Percentiles rank a stretch among this genome's conserved stretches.
Evolutionary conservation across 805 yeast genomes (phyloP).

Genomic region (Maudiozyma barnettii): DNA sequence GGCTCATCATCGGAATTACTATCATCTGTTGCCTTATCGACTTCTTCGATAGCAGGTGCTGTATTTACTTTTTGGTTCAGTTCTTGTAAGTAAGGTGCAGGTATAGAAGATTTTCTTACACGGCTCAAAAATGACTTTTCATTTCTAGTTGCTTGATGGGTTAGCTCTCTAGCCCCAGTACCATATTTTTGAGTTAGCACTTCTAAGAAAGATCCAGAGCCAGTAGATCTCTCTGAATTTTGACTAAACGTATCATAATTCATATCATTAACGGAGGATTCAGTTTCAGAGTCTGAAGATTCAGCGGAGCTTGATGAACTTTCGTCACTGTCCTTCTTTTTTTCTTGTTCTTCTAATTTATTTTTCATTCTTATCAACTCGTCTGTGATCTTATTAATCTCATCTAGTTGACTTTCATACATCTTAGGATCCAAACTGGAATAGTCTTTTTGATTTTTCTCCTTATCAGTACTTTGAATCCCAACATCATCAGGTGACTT

Average conservation of each 20-base stretch:
- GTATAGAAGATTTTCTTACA: slow-evolving; percentile 18
- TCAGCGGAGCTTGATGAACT: slow-evolving; percentile 5
- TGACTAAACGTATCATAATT: slow-evolving; percentile 4
- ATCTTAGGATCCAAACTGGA: slow-evolving; percentile 22
- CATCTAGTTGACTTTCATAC: slow-evolving; percentile 15
- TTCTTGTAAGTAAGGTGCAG: slow-evolving; percentile 22
- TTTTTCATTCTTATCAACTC: slow-evolving; percentile 13
- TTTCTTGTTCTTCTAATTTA: slow-evolving; percentile 4
- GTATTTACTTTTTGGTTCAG: slow-evolving; percentile 14
- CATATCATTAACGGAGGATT: slow-evolving; percentile 4
- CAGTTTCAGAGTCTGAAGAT: slow-evolving; percentile 3
- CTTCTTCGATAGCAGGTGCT: slow-evolving; percentile 5
- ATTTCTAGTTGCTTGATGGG: slow-evolving; percentile 2
- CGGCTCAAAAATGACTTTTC: slow-evolving; percentile 24
- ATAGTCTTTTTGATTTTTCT: background rate
- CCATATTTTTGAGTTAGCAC: slow-evolving; percentile 28
- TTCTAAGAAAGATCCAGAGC: slow-evolving; percentile 25
- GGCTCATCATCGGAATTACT: background rate
- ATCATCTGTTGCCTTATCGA: background rate
- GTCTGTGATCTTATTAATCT: slow-evolving; percentile 18
- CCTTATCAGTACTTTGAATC: background rate
- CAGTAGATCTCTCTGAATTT: slow-evolving; percentile 6
- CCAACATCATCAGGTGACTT: background rate
- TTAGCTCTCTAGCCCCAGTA: slow-evolving; percentile 15
- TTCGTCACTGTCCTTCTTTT: background rate